Conservation (phyloP, 805 yeast genomes). For the Naumovozyma baii region DNA sequence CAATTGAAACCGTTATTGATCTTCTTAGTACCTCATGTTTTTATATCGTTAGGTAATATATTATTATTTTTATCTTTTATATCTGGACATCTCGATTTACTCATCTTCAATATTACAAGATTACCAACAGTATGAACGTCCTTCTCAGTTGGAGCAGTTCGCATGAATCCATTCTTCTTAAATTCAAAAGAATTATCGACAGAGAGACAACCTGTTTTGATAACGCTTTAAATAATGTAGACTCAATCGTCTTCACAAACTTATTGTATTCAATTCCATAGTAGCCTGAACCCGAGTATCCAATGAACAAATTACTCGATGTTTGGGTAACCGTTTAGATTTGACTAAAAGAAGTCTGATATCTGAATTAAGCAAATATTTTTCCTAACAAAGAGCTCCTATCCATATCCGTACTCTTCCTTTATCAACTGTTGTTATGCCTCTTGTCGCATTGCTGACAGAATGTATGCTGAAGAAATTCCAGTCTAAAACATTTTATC, state of each 20-base stretch:
- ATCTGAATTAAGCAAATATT: no score
- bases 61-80: conserved; percentile 47
- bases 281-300: conserved; percentile 93
- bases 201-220: conserved; percentile 81
- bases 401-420: no score
- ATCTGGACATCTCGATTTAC: conserved; percentile 48
- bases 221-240: conserved; percentile 75
- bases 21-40: conserved; percentile 84
- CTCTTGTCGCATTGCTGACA: no score
- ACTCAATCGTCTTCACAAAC: conserved; percentile 20
- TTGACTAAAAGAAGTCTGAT: no score
- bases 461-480: no score
- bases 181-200: conserved; percentile 80
- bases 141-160: conserved; percentile 85
- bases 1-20: conserved; percentile 85
- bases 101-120: conserved; percentile 73
- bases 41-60: conserved; percentile 68
- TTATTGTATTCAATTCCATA: conserved; percentile 95
- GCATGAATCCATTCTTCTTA: conserved; percentile 77
- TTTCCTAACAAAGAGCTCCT: no score
- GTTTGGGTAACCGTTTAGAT: conserved; percentile 33
- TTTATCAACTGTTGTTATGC: no score
- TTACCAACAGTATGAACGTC: conserved; percentile 98
- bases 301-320: conserved; percentile 79
- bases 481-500: background rate